phyloP scores from a whole-genome alignment of 2,329 filamentous ascomycete genomes.

The Ophiostoma ips region DNA sequence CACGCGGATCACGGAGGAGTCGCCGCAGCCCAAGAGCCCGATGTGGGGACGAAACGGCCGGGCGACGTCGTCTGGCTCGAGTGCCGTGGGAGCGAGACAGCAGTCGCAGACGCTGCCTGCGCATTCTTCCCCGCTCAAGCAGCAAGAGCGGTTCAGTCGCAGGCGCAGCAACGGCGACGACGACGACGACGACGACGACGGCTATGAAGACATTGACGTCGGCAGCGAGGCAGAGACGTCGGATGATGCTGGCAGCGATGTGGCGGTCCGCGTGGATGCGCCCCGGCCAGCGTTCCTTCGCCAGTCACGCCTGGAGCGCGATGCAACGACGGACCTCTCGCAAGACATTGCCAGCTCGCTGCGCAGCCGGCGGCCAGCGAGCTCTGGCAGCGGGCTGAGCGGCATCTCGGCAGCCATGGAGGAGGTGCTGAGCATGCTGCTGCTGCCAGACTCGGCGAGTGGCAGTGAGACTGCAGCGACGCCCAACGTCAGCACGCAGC shows the following conservation, averaged over 20 bases:
- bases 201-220: neutral
- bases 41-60: neutral
- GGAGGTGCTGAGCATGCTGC: slow-evolving; percentile 12
- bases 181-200: neutral
- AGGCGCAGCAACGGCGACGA: neutral
- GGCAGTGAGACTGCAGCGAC: neutral
- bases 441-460: slow-evolving; percentile 6
- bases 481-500: neutral
- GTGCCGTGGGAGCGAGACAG: neutral
- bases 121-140: neutral
- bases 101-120: neutral
- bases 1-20: slow-evolving; percentile 10
- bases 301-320: neutral
- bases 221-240: neutral
- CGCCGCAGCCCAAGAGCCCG: slow-evolving; percentile 1
- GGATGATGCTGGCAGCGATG: no score
- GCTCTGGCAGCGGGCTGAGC: slow-evolving; percentile 6
- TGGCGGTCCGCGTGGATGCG: slow-evolving; percentile 9
- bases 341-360: slow-evolving; percentile 13
- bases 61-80: neutral
- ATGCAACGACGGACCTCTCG: slow-evolving; percentile 4
- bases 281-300: slow-evolving; percentile 7
- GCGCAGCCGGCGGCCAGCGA: slow-evolving; percentile 2
- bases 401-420: slow-evolving; percentile 14
- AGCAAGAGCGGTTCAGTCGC: neutral